phyloP scores from a whole-genome alignment of 2,329 filamentous ascomycete species.

The Neonectria faginata region DNA sequence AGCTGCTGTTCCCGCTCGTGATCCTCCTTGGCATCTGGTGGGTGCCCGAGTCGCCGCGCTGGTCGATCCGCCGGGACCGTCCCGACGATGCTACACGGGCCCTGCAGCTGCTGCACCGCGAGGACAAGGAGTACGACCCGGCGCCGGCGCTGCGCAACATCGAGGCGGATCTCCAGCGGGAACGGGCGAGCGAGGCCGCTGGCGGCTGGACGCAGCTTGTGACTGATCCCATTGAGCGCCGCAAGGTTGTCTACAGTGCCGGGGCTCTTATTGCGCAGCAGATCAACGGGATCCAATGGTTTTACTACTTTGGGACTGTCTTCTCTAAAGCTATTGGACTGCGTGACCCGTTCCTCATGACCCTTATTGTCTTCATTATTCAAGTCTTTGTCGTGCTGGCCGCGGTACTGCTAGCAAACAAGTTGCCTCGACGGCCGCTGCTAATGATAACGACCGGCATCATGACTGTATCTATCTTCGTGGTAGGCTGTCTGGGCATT shows the following conservation, averaged over 20 bases:
- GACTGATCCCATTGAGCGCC: constrained; percentile 58
- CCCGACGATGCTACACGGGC: constrained; percentile 54
- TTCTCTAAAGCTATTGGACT: constrained; percentile 58
- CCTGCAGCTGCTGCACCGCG: constrained; percentile 57
- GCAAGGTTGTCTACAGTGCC: constrained; percentile 58
- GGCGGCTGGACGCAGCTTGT: constrained; percentile 55
- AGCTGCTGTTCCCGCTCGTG: constrained; percentile 44
- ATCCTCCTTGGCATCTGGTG: constrained; percentile 39
- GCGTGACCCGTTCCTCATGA: constrained; percentile 55
- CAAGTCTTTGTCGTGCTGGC: constrained; percentile 56
- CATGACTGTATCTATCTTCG: constrained; percentile 55
- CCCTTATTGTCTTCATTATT: constrained; percentile 56
- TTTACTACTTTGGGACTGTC: constrained; percentile 58
- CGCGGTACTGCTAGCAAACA: constrained; percentile 55
- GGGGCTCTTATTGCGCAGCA: constrained; percentile 61
- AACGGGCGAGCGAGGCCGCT: constrained; percentile 44
- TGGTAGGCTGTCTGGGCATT: constrained; percentile 56
- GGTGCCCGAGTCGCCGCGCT: constrained; percentile 47
- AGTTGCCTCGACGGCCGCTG: constrained; percentile 53
- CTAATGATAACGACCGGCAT: constrained; percentile 53
- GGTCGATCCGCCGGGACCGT: constrained; percentile 53
- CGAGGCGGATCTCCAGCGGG: constrained; percentile 56
- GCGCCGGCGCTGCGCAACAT: constrained; percentile 54
- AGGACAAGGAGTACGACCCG: constrained; percentile 53
- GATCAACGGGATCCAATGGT: constrained; percentile 62